Percentiles rank a stretch among this genome's conserved stretches.
Evolutionary conservation across 371 early-diverging fungal species (phyloP).

Genomic region (Pancytospora philotis): DNA sequence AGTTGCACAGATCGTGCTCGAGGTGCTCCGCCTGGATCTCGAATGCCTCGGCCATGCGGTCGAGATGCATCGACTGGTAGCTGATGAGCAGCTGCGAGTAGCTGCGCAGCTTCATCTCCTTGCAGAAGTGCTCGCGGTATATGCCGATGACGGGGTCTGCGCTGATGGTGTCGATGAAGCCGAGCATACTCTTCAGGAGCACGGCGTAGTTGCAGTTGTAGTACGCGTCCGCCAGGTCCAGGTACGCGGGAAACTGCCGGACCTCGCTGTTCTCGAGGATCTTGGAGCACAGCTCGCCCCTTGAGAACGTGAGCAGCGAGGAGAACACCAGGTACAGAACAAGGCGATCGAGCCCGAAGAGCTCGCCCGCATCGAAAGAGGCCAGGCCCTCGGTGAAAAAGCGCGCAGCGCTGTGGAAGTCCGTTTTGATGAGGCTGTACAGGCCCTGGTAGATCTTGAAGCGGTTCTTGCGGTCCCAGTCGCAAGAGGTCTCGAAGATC

Average conservation of each 20-base stretch:
- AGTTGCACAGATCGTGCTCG: slow-evolving; percentile 74
- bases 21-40: slow-evolving; percentile 72
- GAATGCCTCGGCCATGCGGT: slow-evolving; percentile 86
- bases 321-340: slow-evolving; percentile 81
- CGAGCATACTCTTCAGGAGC: slow-evolving; percentile 71
- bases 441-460: slow-evolving; percentile 91
- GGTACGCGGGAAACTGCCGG: slow-evolving; percentile 72
- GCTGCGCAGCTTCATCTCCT: slow-evolving; percentile 89
- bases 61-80: slow-evolving; percentile 80
- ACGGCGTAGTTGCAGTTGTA: slow-evolving; percentile 81
- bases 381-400: slow-evolving; percentile 81
- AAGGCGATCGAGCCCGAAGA: slow-evolving; percentile 88
- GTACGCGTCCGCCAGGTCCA: slow-evolving; percentile 70
- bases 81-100: slow-evolving; percentile 91
- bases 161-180: slow-evolving; percentile 42
- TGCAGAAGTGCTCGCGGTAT: slow-evolving; percentile 65
- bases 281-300: slow-evolving; percentile 81
- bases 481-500: slow-evolving; percentile 86
- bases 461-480: slow-evolving; percentile 98
- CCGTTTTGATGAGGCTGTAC: slow-evolving; percentile 75
- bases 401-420: slow-evolving; percentile 78
- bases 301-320: slow-evolving; percentile 71
- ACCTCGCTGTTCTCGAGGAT: slow-evolving; percentile 74
- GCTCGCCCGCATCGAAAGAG: slow-evolving; percentile 87
- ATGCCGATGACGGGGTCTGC: slow-evolving; percentile 63